A percentile compares a stretch with the other conserved stretches of the same genome.
Conservation (phyloP, 768 basidiomycete species). For the Tremella yokohamensis region DNA sequence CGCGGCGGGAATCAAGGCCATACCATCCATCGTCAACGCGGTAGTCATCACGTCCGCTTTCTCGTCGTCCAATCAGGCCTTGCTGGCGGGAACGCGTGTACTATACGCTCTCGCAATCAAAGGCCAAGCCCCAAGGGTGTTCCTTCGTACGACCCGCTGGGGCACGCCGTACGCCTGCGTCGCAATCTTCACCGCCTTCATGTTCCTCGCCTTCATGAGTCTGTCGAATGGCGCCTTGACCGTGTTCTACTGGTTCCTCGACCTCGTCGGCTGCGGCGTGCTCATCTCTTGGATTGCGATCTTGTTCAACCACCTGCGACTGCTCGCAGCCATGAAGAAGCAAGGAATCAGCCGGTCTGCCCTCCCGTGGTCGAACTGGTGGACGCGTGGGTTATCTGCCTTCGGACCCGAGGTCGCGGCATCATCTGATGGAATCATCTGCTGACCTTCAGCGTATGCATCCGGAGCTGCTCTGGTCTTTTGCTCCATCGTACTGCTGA, state of each 20-base stretch:
- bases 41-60: slow-evolving; percentile 78
- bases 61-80: slow-evolving; percentile 84
- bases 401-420: no score
- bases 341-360: slow-evolving; percentile 71
- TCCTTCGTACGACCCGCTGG: slow-evolving; percentile 63
- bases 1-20: slow-evolving; percentile 73
- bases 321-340: slow-evolving; percentile 72
- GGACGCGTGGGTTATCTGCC: slow-evolving; percentile 33
- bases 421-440: no score
- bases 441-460: no score
- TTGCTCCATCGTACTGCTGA: slow-evolving; percentile 17
- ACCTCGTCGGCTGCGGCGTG: slow-evolving; percentile 58
- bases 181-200: slow-evolving; percentile 64
- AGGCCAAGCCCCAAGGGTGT: slow-evolving; percentile 78
- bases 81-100: slow-evolving; percentile 74
- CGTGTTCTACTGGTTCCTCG: slow-evolving; percentile 74
- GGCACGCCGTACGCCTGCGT: slow-evolving; percentile 78
- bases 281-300: slow-evolving; percentile 80
- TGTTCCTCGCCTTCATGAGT: slow-evolving; percentile 69
- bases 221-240: slow-evolving; percentile 62
- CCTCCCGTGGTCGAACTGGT: slow-evolving; percentile 59
- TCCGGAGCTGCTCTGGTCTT: no score
- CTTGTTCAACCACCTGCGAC: slow-evolving; percentile 71
- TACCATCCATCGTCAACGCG: slow-evolving; percentile 68
- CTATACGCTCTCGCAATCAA: slow-evolving; percentile 77